Conservation (phyloP, 202 grass and related monocot species). For the Digitaria exilis region DNA sequence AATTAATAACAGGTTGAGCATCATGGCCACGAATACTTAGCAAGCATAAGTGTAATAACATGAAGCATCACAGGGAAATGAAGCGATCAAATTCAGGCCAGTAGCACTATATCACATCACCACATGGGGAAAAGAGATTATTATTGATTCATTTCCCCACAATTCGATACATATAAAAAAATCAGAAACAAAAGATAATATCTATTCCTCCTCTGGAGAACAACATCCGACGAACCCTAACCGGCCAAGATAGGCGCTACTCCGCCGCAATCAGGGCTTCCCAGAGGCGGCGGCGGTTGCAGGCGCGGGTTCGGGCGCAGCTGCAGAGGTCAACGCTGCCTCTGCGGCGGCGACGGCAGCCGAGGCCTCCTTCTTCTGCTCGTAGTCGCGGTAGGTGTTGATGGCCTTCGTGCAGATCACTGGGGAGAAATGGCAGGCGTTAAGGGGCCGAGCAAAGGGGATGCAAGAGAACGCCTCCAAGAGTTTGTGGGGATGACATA, state of each 20-base stretch:
- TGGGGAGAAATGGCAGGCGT: constrained; percentile 35
- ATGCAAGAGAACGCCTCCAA: background rate
- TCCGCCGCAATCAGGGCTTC: constrained; percentile 58
- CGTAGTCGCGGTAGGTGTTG: constrained; percentile 78
- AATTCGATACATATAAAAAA: constrained; percentile 15
- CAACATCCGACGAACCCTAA: constrained; percentile 39
- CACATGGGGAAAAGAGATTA: constrained; percentile 4
- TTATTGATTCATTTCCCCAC: background rate
- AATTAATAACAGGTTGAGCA: background rate
- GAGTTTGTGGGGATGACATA: constrained; percentile 1
- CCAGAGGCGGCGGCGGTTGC: constrained; percentile 31
- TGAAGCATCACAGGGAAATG: background rate
- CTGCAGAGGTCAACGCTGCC: constrained; percentile 2
- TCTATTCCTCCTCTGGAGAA: background rate
- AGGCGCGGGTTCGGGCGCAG: constrained; percentile 26
- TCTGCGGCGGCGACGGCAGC: constrained; percentile 31
- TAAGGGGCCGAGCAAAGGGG: constrained; percentile 3
- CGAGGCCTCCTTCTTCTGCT: constrained; percentile 65
- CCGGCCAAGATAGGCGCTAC: too few relatives aligned
- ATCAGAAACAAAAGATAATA: background rate
- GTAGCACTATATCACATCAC: constrained; percentile 8
- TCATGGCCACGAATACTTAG: background rate
- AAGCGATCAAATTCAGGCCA: constrained; percentile 7
- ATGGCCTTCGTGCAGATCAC: constrained; percentile 96
- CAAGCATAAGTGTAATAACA: constrained; percentile 7